phyloP scores from a whole-genome alignment of 139 green algal species.

The Chlamydomonas asymmetrica region DNA sequence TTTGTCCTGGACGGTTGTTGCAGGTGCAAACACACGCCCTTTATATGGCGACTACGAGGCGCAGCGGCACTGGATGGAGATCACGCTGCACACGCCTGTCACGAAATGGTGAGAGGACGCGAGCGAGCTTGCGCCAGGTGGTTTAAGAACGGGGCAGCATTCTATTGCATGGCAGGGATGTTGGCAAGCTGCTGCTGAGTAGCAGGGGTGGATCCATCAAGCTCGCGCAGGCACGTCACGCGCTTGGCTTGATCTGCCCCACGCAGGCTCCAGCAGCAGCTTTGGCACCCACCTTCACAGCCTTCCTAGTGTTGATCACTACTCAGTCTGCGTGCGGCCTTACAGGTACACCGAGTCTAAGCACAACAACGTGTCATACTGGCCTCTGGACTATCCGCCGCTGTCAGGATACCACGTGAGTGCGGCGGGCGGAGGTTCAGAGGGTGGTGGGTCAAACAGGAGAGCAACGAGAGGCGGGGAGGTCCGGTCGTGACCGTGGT shows the following conservation, averaged over 20 bases:
- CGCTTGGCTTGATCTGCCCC: too few relatives aligned
- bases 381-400: constrained; percentile 97
- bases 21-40: constrained; percentile 71
- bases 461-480: background rate
- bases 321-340: background rate
- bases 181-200: background rate
- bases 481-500: too few relatives aligned
- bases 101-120: constrained; percentile 76
- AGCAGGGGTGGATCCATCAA: too few relatives aligned
- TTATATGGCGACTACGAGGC: constrained; percentile 97
- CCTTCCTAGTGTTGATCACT: too few relatives aligned
- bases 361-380: constrained; percentile 67
- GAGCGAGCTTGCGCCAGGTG: too few relatives aligned
- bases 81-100: constrained; percentile 79
- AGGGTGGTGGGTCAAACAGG: background rate
- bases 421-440: background rate
- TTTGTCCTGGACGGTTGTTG: background rate
- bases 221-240: too few relatives aligned
- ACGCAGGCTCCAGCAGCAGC: too few relatives aligned
- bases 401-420: constrained; percentile 91
- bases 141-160: background rate
- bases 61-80: constrained; percentile 99
- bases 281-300: too few relatives aligned
- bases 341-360: constrained; percentile 41
- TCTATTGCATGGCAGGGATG: background rate